Evolutionary conservation across 495 filamentous ascomycete species (phyloP), one percentile per base, ranked within the genome.

Genomic region (Collariella sp.): DNA sequence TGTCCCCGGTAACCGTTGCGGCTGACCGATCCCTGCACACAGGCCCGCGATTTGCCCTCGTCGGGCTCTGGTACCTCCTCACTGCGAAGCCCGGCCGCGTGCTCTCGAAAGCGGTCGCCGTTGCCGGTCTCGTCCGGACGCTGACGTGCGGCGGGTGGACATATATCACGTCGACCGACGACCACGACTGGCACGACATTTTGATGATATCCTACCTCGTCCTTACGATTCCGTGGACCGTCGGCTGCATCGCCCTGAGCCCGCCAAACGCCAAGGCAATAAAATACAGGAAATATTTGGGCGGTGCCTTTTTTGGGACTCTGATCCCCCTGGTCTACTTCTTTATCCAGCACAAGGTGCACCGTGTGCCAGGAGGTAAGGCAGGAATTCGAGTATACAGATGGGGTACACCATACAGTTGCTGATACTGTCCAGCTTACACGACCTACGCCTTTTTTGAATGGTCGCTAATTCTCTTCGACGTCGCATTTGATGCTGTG

Each of bases 161-260:
- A 34, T 99, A 97, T 67, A 85, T 99, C 46, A 99, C 94, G 19
- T 96, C 91, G 36, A 97, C 94, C 10, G 94, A 99, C 69, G 89
- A 97, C 67, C 94, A 99, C 69, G 82, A 91, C 67, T 96, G 89
- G 90, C 94, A 99, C 65, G 94, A 99, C 68, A 93, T 96, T 50
- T 91, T 97, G 71, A 99, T 99, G 94, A 95, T 99, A 61, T 95
- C 89, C 24, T 99, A 99, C 67, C 72, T 99, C 45, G 83, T 97
- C 42, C 85, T 89, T 13, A 97, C 94, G 0, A 74, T 99, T 52
- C 94, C 94, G 5, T 99, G 94, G 94, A 97, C 91, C 1, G 60
- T 88, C 29, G 94, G 94, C 43, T 96, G 91, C 67, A 78, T 97
- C 43, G 84, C 84, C 12, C 74, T 97, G 35, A 96, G 90, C 66